phyloP scores from a whole-genome alignment of 768 basidiomycete genomes.

The Austroboletus eburneus region DNA sequence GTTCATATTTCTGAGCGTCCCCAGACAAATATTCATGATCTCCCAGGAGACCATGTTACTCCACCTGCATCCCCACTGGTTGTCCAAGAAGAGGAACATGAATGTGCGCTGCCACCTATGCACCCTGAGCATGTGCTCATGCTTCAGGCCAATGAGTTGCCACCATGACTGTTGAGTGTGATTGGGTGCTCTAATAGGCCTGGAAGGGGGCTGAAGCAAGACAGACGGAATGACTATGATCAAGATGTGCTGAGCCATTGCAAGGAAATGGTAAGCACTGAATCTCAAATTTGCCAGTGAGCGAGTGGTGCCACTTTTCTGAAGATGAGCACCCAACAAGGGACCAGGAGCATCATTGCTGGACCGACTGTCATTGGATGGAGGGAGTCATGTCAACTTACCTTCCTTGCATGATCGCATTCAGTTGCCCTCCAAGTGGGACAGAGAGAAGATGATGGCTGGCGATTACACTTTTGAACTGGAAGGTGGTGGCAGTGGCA shows the following conservation, averaged over 20 bases:
- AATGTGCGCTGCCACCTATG: slow-evolving; percentile 16
- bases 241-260: slow-evolving; percentile 21
- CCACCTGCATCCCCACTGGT: slow-evolving; percentile 1
- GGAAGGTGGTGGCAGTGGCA: too few relatives aligned
- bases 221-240: slow-evolving; percentile 15
- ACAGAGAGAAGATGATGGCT: slow-evolving; percentile 26
- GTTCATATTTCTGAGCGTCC: slow-evolving; percentile 5
- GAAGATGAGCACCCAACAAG: slow-evolving; percentile 7
- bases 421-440: slow-evolving; percentile 33
- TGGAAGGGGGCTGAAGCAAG: slow-evolving; percentile 16
- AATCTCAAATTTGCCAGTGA: slow-evolving; percentile 11
- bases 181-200: slow-evolving; percentile 14
- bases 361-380: slow-evolving; percentile 34
- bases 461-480: slow-evolving; percentile 9
- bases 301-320: slow-evolving; percentile 14
- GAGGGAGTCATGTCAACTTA: slow-evolving; percentile 6
- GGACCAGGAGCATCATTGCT: slow-evolving; percentile 29
- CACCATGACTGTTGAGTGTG: slow-evolving; percentile 24
- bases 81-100: slow-evolving; percentile 7
- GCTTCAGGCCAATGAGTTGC: slow-evolving; percentile 26
- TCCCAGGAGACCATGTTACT: slow-evolving; percentile 1
- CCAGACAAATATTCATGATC: slow-evolving; percentile 11
- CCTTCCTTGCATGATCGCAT: slow-evolving; percentile 36
- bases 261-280: slow-evolving; percentile 5
- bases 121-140: slow-evolving; percentile 31